Evolutionary conservation across 371 early-diverging fungal genomes (phyloP).

Genomic region (Mucor indicus): DNA sequence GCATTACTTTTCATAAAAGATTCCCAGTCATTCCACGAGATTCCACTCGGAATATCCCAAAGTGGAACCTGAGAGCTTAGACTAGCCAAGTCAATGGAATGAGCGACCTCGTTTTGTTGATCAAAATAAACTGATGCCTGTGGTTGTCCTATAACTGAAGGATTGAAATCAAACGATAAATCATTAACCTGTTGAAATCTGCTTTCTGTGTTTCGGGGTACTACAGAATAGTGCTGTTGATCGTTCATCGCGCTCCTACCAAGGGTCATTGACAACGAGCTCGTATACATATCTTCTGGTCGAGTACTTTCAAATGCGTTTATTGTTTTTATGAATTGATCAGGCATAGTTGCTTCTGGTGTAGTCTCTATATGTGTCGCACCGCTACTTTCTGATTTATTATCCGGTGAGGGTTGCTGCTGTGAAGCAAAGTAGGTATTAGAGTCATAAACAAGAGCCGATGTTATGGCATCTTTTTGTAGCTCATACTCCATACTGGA

Average conservation of each 20-base stretch:
- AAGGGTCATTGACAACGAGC: slow-evolving; percentile 3
- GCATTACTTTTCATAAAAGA: slow-evolving; percentile 15
- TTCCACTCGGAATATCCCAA: slow-evolving; percentile 31
- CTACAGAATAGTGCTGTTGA: too few relatives aligned
- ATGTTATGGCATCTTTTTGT: too few relatives aligned
- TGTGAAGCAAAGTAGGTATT: too few relatives aligned
- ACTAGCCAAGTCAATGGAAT: slow-evolving; percentile 21
- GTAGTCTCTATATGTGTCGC: too few relatives aligned
- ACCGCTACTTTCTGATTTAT: too few relatives aligned
- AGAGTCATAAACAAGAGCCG: too few relatives aligned
- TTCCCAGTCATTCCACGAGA: slow-evolving; percentile 41
- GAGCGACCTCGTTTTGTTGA: background rate
- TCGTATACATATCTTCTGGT: slow-evolving; percentile 21
- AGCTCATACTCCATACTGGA: too few relatives aligned
- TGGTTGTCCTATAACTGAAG: background rate
- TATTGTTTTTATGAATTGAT: background rate
- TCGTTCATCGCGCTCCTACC: background rate
- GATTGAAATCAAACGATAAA: too few relatives aligned
- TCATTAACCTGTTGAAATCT: too few relatives aligned
- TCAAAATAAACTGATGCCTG: background rate
- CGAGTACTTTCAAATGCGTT: slow-evolving; percentile 1
- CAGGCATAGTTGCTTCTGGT: too few relatives aligned
- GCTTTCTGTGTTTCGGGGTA: too few relatives aligned
- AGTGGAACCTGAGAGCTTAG: slow-evolving; percentile 27
- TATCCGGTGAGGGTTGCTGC: too few relatives aligned